phyloP scores from a whole-genome alignment of 2,329 filamentous ascomycete genomes.

The Chaetomium sp. region DNA sequence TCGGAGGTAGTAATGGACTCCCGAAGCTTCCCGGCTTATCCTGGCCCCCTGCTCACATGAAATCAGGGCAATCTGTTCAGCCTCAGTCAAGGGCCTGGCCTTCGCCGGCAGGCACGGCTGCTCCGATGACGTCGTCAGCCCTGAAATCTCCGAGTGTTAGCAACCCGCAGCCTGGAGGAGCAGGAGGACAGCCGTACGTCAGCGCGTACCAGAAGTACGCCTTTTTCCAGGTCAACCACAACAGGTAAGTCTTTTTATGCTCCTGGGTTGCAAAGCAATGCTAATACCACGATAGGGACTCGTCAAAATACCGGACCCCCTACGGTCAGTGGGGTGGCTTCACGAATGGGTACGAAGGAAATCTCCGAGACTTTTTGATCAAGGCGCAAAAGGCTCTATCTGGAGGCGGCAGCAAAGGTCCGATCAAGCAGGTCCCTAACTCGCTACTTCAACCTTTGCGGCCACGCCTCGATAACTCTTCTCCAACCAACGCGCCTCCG shows the following conservation, averaged over 20 bases:
- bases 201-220: constrained; percentile 55
- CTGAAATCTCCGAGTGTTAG: constrained; percentile 30
- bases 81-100: constrained; percentile 40
- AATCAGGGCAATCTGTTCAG: constrained; percentile 43
- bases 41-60: constrained; percentile 39
- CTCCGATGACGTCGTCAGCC: constrained; percentile 36
- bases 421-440: constrained; percentile 25
- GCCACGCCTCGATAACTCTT: constrained; percentile 23
- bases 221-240: constrained; percentile 63
- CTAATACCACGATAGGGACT: constrained; percentile 46
- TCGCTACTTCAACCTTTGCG: constrained; percentile 29
- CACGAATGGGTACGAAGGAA: constrained; percentile 63
- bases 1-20: constrained; percentile 38
- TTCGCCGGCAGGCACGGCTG: constrained; percentile 29
- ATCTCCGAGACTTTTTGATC: constrained; percentile 50
- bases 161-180: constrained; percentile 25
- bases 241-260: constrained; percentile 47
- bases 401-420: constrained; percentile 24
- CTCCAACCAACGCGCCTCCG: constrained; percentile 23
- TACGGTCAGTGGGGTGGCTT: constrained; percentile 61
- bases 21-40: constrained; percentile 38
- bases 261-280: background rate
- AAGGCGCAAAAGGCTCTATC: constrained; percentile 46
- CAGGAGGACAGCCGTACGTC: constrained; percentile 10
- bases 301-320: constrained; percentile 60